Percentiles rank a stretch among this genome's conserved stretches.
Evolutionary conservation across 108 stramenopile genomes (phyloP).

Genomic region (Aurantiochytrium sp.): DNA sequence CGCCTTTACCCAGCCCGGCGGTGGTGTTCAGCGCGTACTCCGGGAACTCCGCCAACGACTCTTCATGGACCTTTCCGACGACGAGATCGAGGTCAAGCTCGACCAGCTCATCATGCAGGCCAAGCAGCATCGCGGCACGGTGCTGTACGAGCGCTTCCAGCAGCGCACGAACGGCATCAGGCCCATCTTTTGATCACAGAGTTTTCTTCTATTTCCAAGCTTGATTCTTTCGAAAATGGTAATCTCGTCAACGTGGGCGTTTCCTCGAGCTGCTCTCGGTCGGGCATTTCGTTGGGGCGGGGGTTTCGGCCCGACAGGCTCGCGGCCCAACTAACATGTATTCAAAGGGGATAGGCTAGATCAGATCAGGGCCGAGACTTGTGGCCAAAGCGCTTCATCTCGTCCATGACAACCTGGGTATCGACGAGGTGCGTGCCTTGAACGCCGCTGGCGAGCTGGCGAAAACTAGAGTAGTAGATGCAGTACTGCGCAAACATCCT

Average conservation of each 20-base stretch:
- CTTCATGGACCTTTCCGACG: background rate
- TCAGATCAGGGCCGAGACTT: too few relatives aligned
- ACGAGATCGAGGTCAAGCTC: background rate
- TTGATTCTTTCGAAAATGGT: too few relatives aligned
- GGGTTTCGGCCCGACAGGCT: too few relatives aligned
- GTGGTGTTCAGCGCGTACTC: background rate
- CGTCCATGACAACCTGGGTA: background rate
- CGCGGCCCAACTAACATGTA: too few relatives aligned
- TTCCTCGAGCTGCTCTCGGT: too few relatives aligned
- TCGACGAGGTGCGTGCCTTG: background rate
- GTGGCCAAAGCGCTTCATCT: background rate
- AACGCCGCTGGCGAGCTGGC: background rate
- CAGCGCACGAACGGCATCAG: background rate
- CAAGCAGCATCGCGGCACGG: background rate
- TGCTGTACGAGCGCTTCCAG: constrained; percentile 1
- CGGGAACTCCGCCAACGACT: background rate
- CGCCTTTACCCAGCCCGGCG: background rate
- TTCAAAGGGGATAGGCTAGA: too few relatives aligned
- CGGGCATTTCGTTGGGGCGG: too few relatives aligned
- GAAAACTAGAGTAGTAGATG: constrained; percentile 1
- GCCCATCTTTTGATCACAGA: constrained; percentile 1
- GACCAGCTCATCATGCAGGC: background rate
- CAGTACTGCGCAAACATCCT: background rate
- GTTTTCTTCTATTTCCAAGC: too few relatives aligned
- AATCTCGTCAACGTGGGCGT: too few relatives aligned